A percentile compares a stretch with the other conserved stretches of the same genome.
Evolutionary conservation across 495 filamentous ascomycete genomes (phyloP).

Genomic region (Penicillium cataractarum): DNA sequence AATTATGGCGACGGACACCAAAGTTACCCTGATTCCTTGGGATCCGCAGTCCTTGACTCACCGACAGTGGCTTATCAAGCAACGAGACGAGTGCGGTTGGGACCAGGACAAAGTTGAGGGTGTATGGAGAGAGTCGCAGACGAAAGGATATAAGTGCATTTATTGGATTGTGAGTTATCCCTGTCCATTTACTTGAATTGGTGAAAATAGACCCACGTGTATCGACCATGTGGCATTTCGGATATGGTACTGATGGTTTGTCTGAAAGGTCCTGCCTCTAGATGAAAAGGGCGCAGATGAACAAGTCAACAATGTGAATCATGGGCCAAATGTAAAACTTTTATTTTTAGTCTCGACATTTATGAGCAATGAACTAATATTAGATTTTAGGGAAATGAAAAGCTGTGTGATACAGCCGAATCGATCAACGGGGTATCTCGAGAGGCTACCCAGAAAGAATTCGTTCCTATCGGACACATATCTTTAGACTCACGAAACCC

Average conservation of each 20-base stretch:
- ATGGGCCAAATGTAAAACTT: neutral
- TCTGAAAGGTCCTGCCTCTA: conserved; percentile 12
- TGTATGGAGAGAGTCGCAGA: conserved; percentile 24
- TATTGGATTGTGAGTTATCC: conserved; percentile 34
- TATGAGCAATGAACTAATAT: neutral
- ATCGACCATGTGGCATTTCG: no score
- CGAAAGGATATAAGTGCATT: conserved; percentile 28
- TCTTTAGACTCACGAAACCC: conserved; percentile 29
- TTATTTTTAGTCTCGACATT: neutral
- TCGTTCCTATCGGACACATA: conserved; percentile 37
- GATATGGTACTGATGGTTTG: neutral
- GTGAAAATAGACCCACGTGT: no score
- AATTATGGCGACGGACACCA: conserved; percentile 21
- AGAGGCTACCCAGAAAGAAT: conserved; percentile 16
- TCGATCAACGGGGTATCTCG: conserved; percentile 25
- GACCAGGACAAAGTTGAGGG: conserved; percentile 26
- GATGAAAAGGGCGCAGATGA: conserved; percentile 12
- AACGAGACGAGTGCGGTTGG: conserved; percentile 32
- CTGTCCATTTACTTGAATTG: neutral
- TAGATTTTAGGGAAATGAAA: conserved; percentile 4
- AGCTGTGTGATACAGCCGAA: conserved; percentile 27
- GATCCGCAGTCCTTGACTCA: conserved; percentile 24
- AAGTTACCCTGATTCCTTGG: conserved; percentile 29
- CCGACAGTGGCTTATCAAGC: conserved; percentile 16
- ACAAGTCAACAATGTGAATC: neutral